A percentile compares a stretch with the other conserved stretches of the same genome.
phyloP scores from a whole-genome alignment of 495 filamentous ascomycete genomes.

The Penicillium antarcticum region DNA sequence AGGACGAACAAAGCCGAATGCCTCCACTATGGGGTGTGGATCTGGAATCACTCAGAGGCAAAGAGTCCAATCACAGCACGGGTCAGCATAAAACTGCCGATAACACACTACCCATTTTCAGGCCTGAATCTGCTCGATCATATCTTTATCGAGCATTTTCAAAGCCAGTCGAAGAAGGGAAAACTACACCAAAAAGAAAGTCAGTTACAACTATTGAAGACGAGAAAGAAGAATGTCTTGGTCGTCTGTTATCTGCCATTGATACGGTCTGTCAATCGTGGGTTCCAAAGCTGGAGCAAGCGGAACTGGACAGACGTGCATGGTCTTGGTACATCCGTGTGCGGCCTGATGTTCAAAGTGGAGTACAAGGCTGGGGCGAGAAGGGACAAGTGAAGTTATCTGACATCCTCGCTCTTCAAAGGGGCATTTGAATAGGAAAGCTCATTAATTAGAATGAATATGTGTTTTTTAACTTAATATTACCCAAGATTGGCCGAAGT shows the following conservation, averaged over 20 bases:
- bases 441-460: neutral
- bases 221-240: conserved; percentile 65
- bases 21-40: conserved; percentile 76
- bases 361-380: conserved; percentile 75
- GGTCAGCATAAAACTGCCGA: conserved; percentile 1
- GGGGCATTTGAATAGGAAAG: conserved; percentile 28
- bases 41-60: conserved; percentile 55
- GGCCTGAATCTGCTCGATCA: conserved; percentile 53
- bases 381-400: conserved; percentile 65
- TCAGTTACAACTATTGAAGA: conserved; percentile 36
- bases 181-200: conserved; percentile 6
- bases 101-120: conserved; percentile 59
- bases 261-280: conserved; percentile 69
- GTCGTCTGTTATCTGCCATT: conserved; percentile 60
- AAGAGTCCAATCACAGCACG: conserved; percentile 30
- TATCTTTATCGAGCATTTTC: conserved; percentile 39
- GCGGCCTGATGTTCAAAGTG: conserved; percentile 67
- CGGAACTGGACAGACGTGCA: conserved; percentile 68
- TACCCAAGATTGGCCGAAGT: too few relatives aligned
- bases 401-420: conserved; percentile 62
- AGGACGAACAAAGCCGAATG: conserved; percentile 12
- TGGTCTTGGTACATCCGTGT: conserved; percentile 80
- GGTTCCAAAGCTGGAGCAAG: conserved; percentile 49
- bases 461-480: too few relatives aligned
- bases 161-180: neutral